These are phyloP conservation scores for Discostella stelligeroides DNA, from an alignment of 108 stramenopile genomes.

Conservation along the genomic window DNA sequence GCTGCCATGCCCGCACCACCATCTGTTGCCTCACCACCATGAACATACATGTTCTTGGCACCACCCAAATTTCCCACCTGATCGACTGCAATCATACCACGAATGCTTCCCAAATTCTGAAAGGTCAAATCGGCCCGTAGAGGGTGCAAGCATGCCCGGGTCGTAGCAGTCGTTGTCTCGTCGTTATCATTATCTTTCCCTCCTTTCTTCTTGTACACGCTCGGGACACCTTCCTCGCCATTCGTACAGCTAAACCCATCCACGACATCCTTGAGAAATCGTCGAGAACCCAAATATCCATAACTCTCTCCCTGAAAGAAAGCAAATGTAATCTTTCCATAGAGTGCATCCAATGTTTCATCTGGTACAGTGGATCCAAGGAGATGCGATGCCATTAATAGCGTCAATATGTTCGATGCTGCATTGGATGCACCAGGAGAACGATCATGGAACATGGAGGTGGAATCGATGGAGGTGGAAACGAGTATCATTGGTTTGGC, in stretches of 20 bases:
- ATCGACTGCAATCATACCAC: conserved; percentile 85
- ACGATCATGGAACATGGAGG: conserved; percentile 82
- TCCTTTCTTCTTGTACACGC: conserved; percentile 52
- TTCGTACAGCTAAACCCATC: conserved; percentile 60
- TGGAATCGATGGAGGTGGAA: conserved; percentile 73
- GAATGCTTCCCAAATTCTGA: conserved; percentile 64
- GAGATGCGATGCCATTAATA: conserved; percentile 78
- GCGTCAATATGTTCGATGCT: conserved; percentile 75
- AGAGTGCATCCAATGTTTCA: conserved; percentile 57
- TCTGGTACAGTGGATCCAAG: conserved; percentile 63
- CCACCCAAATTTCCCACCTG: conserved; percentile 69
- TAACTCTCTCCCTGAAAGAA: conserved; percentile 85
- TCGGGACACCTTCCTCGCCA: conserved; percentile 54
- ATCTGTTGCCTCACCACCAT: conserved; percentile 54
- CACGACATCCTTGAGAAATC: conserved; percentile 73
- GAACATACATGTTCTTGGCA: conserved; percentile 65
- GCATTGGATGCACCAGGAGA: conserved; percentile 78
- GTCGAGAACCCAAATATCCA: conserved; percentile 77
- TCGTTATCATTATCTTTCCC: too few species aligned
- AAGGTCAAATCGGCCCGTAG: conserved; percentile 76
- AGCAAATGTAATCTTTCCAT: conserved; percentile 74
- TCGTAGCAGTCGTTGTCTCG: conserved; percentile 46
- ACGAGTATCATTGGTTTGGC: conserved; percentile 58
- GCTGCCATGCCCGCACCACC: conserved; percentile 53
- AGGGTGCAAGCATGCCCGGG: conserved; percentile 74